Conservation (phyloP, 2,329 filamentous ascomycete species). For the Aphanocladium album region DNA sequence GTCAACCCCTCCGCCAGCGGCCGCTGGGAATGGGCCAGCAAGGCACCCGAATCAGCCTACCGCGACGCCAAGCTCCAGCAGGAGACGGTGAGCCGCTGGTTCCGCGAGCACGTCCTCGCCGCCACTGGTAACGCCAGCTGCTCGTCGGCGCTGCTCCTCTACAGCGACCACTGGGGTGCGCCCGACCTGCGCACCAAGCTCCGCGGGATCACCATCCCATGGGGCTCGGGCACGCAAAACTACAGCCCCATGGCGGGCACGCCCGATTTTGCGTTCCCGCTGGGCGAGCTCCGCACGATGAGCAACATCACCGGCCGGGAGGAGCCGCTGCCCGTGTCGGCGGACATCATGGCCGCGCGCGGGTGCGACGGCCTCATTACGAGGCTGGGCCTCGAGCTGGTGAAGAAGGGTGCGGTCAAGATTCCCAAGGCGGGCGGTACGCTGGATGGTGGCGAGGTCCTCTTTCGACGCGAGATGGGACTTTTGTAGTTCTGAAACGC, state of each 20-base stretch:
- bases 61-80: conserved; percentile 26
- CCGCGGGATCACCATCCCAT: conserved; percentile 18
- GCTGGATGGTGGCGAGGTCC: conserved; percentile 21
- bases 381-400: conserved; percentile 46
- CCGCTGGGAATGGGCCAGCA: conserved; percentile 4
- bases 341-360: conserved; percentile 36
- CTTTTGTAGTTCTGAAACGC: background rate
- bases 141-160: conserved; percentile 28
- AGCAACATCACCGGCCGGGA: conserved; percentile 34
- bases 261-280: conserved; percentile 33
- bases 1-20: conserved; percentile 8
- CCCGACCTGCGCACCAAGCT: conserved; percentile 12
- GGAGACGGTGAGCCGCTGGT: conserved; percentile 29
- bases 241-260: conserved; percentile 24
- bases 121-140: conserved; percentile 18
- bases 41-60: background rate
- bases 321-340: conserved; percentile 38
- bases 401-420: conserved; percentile 42
- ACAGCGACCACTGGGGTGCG: conserved; percentile 16
- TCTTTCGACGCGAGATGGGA: conserved; percentile 13
- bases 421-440: conserved; percentile 37
- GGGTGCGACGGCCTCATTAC: conserved; percentile 53
- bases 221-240: conserved; percentile 20
- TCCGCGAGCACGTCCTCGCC: conserved; percentile 24
- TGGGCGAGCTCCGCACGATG: conserved; percentile 36